phyloP scores from a whole-genome alignment of 2,329 filamentous ascomycete genomes.

The Aspergillus texensis region DNA sequence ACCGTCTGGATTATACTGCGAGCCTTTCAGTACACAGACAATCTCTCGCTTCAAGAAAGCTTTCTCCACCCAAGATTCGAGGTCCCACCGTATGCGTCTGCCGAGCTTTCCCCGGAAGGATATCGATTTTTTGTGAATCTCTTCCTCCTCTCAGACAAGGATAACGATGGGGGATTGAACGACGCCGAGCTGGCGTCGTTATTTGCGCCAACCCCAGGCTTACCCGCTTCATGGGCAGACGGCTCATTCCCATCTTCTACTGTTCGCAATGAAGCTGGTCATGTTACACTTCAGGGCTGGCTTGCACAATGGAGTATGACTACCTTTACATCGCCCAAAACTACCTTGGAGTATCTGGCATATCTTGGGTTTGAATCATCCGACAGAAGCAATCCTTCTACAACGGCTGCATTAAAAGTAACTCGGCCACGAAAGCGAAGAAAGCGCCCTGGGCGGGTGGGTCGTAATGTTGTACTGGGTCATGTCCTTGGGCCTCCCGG shows the following conservation, averaged over 20 bases:
- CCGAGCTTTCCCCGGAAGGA: slow-evolving; percentile 88
- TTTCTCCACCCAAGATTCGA: slow-evolving; percentile 95
- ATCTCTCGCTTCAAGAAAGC: slow-evolving; percentile 83
- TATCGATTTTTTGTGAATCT: slow-evolving; percentile 98
- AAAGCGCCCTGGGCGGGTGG: slow-evolving; percentile 78
- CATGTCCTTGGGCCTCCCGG: slow-evolving; percentile 85
- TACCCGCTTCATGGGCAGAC: slow-evolving; percentile 85
- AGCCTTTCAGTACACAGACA: slow-evolving; percentile 95
- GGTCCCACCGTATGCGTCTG: slow-evolving; percentile 86
- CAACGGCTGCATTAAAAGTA: slow-evolving; percentile 83
- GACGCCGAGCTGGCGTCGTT: slow-evolving; percentile 80
- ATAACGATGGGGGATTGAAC: slow-evolving; percentile 94
- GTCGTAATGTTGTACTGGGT: slow-evolving; percentile 91
- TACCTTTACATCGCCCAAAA: slow-evolving; percentile 93
- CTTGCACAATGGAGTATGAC: slow-evolving; percentile 99
- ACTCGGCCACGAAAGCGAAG: slow-evolving; percentile 89
- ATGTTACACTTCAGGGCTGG: slow-evolving; percentile 97
- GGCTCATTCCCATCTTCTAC: slow-evolving; percentile 90
- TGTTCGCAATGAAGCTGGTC: slow-evolving; percentile 89
- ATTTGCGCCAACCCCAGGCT: slow-evolving; percentile 89
- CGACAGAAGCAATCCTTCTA: slow-evolving; percentile 70
- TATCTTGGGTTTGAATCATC: slow-evolving; percentile 91
- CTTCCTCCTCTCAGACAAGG: slow-evolving; percentile 92
- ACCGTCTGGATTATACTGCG: slow-evolving; percentile 97
- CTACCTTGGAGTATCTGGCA: slow-evolving; percentile 91